Base-by-base conservation (phyloP, 441 rosid species). In the Adansonia rubrostipa region DNA sequence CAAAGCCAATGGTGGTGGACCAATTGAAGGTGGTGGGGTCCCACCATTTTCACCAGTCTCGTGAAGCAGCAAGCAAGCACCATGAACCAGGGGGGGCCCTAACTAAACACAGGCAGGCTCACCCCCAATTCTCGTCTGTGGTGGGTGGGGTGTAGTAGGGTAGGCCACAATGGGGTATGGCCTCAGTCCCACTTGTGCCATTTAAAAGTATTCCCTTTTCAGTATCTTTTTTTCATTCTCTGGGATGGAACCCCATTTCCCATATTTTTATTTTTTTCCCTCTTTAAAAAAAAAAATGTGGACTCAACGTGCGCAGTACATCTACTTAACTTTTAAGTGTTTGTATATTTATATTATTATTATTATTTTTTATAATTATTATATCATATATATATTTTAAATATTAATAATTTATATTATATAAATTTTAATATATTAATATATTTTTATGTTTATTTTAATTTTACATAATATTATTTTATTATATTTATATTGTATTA, bases 161-260 rank as follows among this genome's bases (percentile, higher is more conserved):
- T 14, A 28, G 68, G 47, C 68, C 68, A 63, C 10, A 13, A 33
- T 33, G 20, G 65, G 45, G 33, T 40, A 70, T 64, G 73, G 69
- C 58, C 62, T 71, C 77, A 67, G 77, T 70, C 83, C 82, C 82
- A 78, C 86, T 76, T 76, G 80, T 54, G 14, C 45, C 63, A 58
- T 58, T 58, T 63, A 20, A n/a, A 48, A 10, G 70, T 68, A 77
- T 81, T 74, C 84, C 84, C 78, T 20, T 9, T 63, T 63, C 9
- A 0, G 5, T 28, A 2, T 63, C 36, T 33, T 2, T 9, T 9
- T n/a, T 33, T 63, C 45, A 5, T 20, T 19, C 14, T 28, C 14
- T 14, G 33, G 19, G 68, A 4, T 63, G 68, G 47, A 45, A 63
- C 47, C 68, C 40, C 19, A 33, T 14, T 33, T 2, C 6, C 20